These are phyloP conservation scores for Symbiodinium natans DNA, from an alignment of 73 alveolate species.

Conservation along the genomic window DNA sequence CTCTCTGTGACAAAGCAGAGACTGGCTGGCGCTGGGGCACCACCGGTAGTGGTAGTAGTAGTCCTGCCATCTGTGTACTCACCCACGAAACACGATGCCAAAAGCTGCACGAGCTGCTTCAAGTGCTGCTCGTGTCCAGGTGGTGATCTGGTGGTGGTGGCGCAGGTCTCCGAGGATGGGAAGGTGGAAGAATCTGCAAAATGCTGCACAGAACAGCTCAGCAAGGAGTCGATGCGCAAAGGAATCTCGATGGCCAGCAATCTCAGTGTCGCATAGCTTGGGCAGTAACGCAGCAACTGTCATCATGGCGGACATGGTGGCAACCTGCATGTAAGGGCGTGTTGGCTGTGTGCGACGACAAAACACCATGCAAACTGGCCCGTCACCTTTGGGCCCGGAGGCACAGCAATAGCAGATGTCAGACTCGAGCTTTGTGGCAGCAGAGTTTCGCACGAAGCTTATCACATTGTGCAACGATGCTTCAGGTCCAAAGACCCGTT, in stretches of 20 bases:
- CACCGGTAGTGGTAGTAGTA: slow-evolving; percentile 16
- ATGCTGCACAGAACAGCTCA: not conserved
- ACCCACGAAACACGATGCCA: too few relatives aligned
- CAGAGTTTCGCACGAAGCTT: too few relatives aligned
- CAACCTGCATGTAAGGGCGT: not conserved
- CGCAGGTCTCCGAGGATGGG: slow-evolving; percentile 92
- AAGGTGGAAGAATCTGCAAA: slow-evolving; percentile 62
- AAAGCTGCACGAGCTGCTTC: too few relatives aligned
- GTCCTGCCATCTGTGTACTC: too few relatives aligned
- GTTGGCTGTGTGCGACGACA: too few relatives aligned
- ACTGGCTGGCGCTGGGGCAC: not conserved
- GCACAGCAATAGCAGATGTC: too few relatives aligned
- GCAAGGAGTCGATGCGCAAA: not conserved
- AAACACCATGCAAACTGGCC: too few relatives aligned
- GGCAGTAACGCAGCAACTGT: slow-evolving; percentile 36
- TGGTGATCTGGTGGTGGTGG: slow-evolving; percentile 94
- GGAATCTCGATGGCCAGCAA: not conserved
- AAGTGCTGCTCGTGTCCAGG: not conserved
- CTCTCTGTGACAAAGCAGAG: too few relatives aligned
- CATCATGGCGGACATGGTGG: slow-evolving; percentile 71
- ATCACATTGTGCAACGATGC: too few relatives aligned
- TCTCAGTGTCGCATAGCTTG: not conserved
- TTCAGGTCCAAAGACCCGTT: too few relatives aligned
- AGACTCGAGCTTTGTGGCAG: too few relatives aligned
- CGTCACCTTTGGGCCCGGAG: too few relatives aligned